These are phyloP conservation scores for Ophiorrhiza pumila DNA, from an alignment of 257 asterid genomes.

Conservation along the genomic window DNA sequence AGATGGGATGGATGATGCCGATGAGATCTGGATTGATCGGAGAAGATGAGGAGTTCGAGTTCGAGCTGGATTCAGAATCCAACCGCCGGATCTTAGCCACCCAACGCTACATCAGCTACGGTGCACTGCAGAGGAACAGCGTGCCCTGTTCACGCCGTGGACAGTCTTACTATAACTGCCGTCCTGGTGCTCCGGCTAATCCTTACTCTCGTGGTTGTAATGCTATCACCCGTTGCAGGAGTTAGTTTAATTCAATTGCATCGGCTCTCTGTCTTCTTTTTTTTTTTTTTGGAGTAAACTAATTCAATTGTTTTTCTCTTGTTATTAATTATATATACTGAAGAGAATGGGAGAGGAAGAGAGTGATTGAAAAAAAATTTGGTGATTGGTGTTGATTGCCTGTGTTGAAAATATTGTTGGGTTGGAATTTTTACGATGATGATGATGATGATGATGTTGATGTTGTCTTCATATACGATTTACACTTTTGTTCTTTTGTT, in stretches of 20 bases:
- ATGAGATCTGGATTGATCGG: conserved; percentile 47
- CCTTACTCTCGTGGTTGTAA: conserved; percentile 91
- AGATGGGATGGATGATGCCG: conserved; percentile 55
- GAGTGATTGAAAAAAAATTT: conserved; percentile 2
- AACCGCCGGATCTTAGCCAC: conserved; percentile 71
- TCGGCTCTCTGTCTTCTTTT: background rate
- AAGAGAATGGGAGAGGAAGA: background rate
- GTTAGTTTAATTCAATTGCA: conserved; percentile 23
- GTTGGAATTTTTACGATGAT: conserved; percentile 8
- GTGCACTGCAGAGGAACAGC: conserved; percentile 78
- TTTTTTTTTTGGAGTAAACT: conserved; percentile 3
- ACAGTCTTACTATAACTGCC: conserved; percentile 92
- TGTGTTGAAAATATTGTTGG: conserved; percentile 11
- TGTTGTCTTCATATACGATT: conserved; percentile 19
- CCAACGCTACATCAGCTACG: conserved; percentile 79
- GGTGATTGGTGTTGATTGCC: conserved; percentile 20
- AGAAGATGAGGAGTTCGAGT: conserved; percentile 59
- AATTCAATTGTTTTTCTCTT: background rate
- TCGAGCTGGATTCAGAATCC: conserved; percentile 73
- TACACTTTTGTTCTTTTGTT: conserved; percentile 21
- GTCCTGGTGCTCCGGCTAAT: conserved; percentile 82
- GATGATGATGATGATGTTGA: too few species aligned
- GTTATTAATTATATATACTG: conserved; percentile 30
- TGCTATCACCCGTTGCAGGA: conserved; percentile 86
- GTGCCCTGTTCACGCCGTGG: conserved; percentile 96